Conservation (phyloP, 345 rosid species). For the Gossypium turneri region DNA sequence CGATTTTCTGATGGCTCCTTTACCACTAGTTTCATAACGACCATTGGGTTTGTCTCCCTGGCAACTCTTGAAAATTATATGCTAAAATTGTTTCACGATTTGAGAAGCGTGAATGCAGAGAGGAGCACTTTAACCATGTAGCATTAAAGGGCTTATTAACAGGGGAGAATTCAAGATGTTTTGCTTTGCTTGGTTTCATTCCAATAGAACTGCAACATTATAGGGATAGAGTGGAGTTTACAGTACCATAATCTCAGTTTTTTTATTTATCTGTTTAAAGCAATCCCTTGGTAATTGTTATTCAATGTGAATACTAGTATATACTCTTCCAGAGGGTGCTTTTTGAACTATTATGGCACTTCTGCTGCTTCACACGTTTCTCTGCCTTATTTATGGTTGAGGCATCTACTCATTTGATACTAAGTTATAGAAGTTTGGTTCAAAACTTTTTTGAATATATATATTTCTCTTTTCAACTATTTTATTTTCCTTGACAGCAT, state of each 20-base stretch:
- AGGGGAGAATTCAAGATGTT: slow-evolving; percentile 4
- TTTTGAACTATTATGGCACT: background rate
- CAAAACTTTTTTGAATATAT: background rate
- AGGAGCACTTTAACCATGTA: background rate
- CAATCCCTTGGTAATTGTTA: slow-evolving; percentile 6
- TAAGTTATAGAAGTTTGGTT: background rate
- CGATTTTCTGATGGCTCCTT: slow-evolving; percentile 97
- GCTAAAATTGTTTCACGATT: background rate
- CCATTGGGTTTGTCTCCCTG: slow-evolving; percentile 61
- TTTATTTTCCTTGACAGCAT: slow-evolving; percentile 41
- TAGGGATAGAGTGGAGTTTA: slow-evolving; percentile 2
- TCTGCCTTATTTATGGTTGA: background rate
- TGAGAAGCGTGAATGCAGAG: background rate
- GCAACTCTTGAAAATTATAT: slow-evolving; percentile 1
- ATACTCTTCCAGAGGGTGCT: background rate
- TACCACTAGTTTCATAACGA: slow-evolving; percentile 90
- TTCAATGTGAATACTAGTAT: background rate
- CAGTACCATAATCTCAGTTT: background rate
- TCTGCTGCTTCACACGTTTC: background rate
- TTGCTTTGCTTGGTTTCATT: background rate
- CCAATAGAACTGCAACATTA: background rate
- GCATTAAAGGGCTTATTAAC: background rate
- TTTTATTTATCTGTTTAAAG: background rate
- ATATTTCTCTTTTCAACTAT: background rate
- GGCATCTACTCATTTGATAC: background rate